phyloP scores from a whole-genome alignment of 2,329 filamentous ascomycete species.

The Diaporthe vaccinii region DNA sequence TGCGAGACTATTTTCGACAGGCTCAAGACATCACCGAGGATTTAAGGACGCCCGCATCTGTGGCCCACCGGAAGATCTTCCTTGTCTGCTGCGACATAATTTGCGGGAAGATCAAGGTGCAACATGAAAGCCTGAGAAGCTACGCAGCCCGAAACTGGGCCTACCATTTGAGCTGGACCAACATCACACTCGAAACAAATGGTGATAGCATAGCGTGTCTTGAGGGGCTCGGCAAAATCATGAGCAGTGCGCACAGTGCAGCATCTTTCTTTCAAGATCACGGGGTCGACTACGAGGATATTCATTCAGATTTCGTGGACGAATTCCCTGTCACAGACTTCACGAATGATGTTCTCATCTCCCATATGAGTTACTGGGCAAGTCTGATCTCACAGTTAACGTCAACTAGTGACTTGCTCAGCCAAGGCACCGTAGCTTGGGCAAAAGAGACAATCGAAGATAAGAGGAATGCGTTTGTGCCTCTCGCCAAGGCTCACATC shows the following conservation, averaged over 20 bases:
- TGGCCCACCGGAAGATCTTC: conserved; percentile 25
- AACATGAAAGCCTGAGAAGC: conserved; percentile 14
- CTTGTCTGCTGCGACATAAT: conserved; percentile 31
- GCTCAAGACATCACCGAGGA: neutral
- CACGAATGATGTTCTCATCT: neutral
- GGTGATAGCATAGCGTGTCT: neutral
- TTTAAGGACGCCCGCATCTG: neutral
- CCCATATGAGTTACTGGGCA: neutral
- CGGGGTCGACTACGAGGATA: neutral
- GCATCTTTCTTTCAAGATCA: neutral
- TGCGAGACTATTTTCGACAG: conserved; percentile 6
- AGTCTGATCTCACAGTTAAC: neutral
- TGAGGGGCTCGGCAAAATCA: conserved; percentile 4
- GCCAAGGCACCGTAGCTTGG: neutral
- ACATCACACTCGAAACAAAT: neutral
- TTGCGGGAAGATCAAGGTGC: conserved; percentile 1
- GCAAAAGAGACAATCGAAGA: neutral
- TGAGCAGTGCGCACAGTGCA: neutral
- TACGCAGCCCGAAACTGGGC: neutral
- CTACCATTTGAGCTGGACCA: neutral
- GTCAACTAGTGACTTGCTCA: neutral
- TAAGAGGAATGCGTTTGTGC: neutral
- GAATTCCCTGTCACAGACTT: neutral
- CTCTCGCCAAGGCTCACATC: conserved; percentile 8
- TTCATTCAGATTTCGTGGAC: neutral